These are phyloP conservation scores for Debaryomyces hansenii DNA, from an alignment of 805 yeast species.

Conservation along the genomic window DNA sequence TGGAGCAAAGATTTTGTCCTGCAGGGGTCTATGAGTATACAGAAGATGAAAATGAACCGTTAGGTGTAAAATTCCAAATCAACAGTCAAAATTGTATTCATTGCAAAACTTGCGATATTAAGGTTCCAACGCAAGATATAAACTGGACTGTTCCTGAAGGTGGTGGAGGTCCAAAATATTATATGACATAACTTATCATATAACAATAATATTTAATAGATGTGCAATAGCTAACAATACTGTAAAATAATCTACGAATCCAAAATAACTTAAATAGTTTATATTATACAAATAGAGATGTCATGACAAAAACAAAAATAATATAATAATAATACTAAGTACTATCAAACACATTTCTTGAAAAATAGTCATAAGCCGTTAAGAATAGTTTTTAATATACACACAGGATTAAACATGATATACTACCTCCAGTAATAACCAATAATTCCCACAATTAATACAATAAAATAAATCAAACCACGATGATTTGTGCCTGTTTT, in stretches of 20 bases:
- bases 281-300: slow-evolving; percentile 2
- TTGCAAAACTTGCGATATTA: slow-evolving; percentile 97
- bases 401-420: slow-evolving; percentile 11
- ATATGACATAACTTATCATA: slow-evolving; percentile 54
- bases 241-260: not conserved
- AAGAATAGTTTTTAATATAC: slow-evolving; percentile 11
- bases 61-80: slow-evolving; percentile 85
- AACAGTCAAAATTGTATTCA: slow-evolving; percentile 97
- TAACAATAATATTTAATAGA: too few species aligned
- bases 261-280: not conserved
- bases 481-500: too few species aligned
- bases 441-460: not conserved
- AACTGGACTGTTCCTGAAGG: slow-evolving; percentile 99
- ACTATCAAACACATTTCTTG: not conserved
- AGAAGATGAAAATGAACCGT: slow-evolving; percentile 56
- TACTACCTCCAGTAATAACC: not conserved
- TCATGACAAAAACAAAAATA: not conserved
- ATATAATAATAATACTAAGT: not conserved
- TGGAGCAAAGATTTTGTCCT: slow-evolving; percentile 93
- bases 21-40: slow-evolving; percentile 97
- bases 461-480: not conserved
- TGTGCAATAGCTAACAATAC: too few species aligned
- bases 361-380: not conserved
- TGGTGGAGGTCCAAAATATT: slow-evolving; percentile 97
- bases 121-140: slow-evolving; percentile 92